Percentiles rank a stretch among this genome's conserved stretches.
Evolutionary conservation across 768 basidiomycete genomes (phyloP).

Genomic region (Collybiopsis confluens): DNA sequence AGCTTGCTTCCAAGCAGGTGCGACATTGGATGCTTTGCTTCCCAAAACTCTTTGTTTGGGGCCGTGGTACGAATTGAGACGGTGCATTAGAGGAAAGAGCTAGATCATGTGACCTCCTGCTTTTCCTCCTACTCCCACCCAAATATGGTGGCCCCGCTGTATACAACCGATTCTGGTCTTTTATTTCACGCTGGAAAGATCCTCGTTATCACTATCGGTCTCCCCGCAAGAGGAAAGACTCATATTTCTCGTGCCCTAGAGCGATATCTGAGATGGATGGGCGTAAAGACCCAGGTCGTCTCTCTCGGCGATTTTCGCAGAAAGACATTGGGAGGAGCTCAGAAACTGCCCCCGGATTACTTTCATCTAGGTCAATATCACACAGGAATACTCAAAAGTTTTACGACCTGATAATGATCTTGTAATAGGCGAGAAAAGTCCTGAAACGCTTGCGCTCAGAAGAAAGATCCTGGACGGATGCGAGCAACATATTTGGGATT

Average conservation of each 20-base stretch:
- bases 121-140: too few relatives aligned
- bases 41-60: slow-evolving; percentile 57
- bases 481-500: slow-evolving; percentile 85
- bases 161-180: slow-evolving; percentile 84
- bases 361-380: slow-evolving; percentile 71
- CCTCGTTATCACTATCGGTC: slow-evolving; percentile 85
- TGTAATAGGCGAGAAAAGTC: slow-evolving; percentile 64
- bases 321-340: slow-evolving; percentile 82
- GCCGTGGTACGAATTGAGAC: slow-evolving; percentile 45
- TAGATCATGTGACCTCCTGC: too few relatives aligned
- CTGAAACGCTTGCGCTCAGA: slow-evolving; percentile 76
- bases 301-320: slow-evolving; percentile 94
- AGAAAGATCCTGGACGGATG: slow-evolving; percentile 75
- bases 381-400: background rate
- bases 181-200: slow-evolving; percentile 95
- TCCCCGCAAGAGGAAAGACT: slow-evolving; percentile 94
- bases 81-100: slow-evolving; percentile 14
- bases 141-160: slow-evolving; percentile 88
- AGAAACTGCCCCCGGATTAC: slow-evolving; percentile 88
- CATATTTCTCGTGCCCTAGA: slow-evolving; percentile 95
- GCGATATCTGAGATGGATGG: slow-evolving; percentile 97
- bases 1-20: slow-evolving; percentile 56
- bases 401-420: slow-evolving; percentile 2
- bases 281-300: slow-evolving; percentile 92
- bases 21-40: slow-evolving; percentile 46